Evolutionary conservation across 2,329 filamentous ascomycete genomes (phyloP).

Genomic region (Colletotrichum kahawae): DNA sequence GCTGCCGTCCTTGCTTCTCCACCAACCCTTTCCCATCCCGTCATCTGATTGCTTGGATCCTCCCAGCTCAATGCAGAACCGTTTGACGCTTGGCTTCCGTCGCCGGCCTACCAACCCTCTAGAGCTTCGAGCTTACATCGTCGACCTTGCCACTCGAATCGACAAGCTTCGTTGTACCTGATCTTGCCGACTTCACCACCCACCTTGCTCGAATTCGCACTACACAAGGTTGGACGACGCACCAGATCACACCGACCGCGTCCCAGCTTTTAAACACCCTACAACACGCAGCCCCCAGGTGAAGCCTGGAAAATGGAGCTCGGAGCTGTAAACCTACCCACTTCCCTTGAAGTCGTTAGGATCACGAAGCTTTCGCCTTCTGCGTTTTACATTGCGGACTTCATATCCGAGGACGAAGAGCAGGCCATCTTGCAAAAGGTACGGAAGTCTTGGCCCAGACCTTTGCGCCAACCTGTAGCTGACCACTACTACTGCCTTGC

Average conservation of each 20-base stretch:
- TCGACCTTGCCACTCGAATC: neutral
- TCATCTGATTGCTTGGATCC: neutral
- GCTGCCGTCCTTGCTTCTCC: conserved; percentile 1
- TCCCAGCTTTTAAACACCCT: neutral
- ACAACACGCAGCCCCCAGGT: neutral
- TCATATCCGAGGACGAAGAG: conserved; percentile 81
- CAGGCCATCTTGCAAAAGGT: conserved; percentile 73
- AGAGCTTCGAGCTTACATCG: conserved; percentile 1
- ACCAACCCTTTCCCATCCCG: neutral
- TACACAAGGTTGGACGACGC: neutral
- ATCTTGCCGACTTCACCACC: neutral
- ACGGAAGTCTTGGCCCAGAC: neutral
- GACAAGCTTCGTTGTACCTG: conserved; percentile 1
- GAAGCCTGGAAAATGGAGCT: neutral
- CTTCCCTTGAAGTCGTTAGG: conserved; percentile 53
- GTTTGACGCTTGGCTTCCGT: neutral
- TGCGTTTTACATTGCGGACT: conserved; percentile 87
- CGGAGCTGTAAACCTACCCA: conserved; percentile 38
- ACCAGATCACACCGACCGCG: neutral
- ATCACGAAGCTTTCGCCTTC: conserved; percentile 63
- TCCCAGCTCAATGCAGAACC: conserved; percentile 3
- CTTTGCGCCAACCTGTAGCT: neutral
- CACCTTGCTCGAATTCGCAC: neutral
- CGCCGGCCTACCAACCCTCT: neutral
- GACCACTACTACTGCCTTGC: conserved; percentile 43